Conservation (phyloP, 2,329 filamentous ascomycete genomes). For the Knufia petricola region DNA sequence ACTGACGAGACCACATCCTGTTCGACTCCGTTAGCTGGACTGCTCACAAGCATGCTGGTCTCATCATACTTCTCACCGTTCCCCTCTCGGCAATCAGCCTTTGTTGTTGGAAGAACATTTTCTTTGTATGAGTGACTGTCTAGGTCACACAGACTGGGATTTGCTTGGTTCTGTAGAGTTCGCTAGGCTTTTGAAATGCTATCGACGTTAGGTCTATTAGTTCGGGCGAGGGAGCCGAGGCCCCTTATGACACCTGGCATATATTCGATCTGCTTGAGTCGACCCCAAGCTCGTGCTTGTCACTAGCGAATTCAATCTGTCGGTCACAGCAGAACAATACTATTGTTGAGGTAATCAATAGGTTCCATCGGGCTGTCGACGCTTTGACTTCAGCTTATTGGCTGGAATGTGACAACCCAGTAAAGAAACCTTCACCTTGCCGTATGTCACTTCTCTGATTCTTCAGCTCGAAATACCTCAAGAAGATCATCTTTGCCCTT, state of each 20-base stretch:
- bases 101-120: no score
- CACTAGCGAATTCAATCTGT: neutral
- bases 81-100: neutral
- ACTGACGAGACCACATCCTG: constrained; percentile 11
- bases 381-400: neutral
- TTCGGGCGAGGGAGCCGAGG: no score
- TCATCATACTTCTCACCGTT: neutral
- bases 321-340: neutral
- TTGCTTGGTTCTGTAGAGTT: no score
- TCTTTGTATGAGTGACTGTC: no score
- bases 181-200: no score
- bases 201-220: no score
- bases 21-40: neutral
- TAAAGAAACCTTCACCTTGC: neutral
- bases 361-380: neutral
- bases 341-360: neutral
- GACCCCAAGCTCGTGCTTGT: neutral
- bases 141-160: no score
- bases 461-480: neutral
- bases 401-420: neutral
- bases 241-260: constrained; percentile 1
- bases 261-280: neutral
- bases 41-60: neutral
- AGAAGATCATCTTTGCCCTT: no score
- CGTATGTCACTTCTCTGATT: neutral